These are phyloP conservation scores for Uronychia setigera DNA, from an alignment of 73 alveolate genomes.

Conservation along the genomic window DNA sequence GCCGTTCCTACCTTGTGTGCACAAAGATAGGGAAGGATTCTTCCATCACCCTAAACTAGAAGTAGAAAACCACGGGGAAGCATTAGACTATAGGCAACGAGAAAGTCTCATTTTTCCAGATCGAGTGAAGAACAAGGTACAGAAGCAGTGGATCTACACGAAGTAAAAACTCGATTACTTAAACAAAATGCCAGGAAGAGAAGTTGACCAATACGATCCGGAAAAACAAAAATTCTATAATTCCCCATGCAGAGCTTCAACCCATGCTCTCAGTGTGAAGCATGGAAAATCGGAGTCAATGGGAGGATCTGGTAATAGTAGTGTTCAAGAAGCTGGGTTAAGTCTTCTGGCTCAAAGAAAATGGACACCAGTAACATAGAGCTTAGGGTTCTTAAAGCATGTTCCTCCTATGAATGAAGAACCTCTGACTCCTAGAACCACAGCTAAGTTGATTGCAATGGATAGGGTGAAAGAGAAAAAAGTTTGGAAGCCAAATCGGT, in stretches of 20 bases:
- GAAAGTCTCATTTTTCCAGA: background rate
- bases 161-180: background rate
- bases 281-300: background rate
- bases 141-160: background rate
- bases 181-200: background rate
- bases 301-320: too few species aligned
- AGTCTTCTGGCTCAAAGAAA: background rate
- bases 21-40: background rate
- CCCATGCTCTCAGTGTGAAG: background rate
- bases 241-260: slow-evolving; percentile 1
- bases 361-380: background rate
- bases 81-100: background rate
- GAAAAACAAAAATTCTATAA: background rate
- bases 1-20: slow-evolving; percentile 1
- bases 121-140: background rate
- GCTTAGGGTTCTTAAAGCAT: background rate
- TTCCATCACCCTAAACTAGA: background rate
- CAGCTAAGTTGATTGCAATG: background rate
- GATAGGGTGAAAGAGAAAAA: background rate
- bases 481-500: background rate
- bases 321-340: too few species aligned
- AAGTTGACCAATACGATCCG: background rate
- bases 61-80: background rate
- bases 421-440: background rate
- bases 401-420: background rate